Evolutionary conservation across 345 rosid species (phyloP).

Genomic region (Syzygium aqueum): DNA sequence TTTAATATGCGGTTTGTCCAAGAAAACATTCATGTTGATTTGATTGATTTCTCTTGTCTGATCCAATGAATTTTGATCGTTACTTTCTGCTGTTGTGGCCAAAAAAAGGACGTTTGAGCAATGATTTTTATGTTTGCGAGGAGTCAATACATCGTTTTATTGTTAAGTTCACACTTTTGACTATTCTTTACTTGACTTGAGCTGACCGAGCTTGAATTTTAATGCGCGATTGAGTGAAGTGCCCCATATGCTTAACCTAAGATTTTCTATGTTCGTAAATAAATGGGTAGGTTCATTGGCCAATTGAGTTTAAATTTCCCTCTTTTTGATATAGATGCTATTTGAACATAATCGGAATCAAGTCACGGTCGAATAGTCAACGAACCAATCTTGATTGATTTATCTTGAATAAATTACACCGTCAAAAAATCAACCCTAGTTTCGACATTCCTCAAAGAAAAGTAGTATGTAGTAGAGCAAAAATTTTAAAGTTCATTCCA

Average conservation of each 20-base stretch:
- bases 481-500: neutral
- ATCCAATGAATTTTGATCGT: too few species aligned
- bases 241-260: neutral
- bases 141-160: too few species aligned
- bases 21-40: too few species aligned
- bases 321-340: neutral
- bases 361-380: neutral
- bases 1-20: too few species aligned
- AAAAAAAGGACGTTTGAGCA: too few species aligned
- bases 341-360: neutral
- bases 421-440: neutral
- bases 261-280: neutral
- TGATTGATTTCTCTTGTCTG: too few species aligned
- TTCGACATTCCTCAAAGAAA: neutral
- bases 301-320: neutral
- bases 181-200: neutral
- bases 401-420: neutral
- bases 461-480: neutral
- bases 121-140: too few species aligned
- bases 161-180: neutral
- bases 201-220: neutral
- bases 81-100: too few species aligned
- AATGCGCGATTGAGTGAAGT: neutral
- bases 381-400: neutral
- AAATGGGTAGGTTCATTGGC: neutral